Conservation (phyloP, 2,329 filamentous ascomycete genomes). For the Pseudogymnoascus sp. region DNA sequence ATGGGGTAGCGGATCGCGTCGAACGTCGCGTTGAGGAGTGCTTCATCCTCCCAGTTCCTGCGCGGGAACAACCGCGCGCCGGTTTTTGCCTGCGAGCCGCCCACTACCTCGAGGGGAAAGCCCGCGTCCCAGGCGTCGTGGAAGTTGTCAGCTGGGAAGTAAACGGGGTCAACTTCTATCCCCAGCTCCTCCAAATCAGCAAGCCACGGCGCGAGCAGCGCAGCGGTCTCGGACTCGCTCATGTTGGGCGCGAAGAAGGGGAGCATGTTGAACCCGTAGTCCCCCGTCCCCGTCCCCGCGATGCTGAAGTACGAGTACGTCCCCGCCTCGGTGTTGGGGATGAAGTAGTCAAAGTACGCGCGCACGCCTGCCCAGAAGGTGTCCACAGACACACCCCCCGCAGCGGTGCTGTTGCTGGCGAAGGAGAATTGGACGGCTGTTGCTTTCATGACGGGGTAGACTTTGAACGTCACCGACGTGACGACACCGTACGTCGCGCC, state of each 20-base stretch:
- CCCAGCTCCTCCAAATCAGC: constrained; percentile 26
- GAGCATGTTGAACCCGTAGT: constrained; percentile 26
- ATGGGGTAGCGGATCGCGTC: constrained; percentile 27
- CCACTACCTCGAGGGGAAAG: constrained; percentile 33
- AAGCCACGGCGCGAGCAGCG: constrained; percentile 31
- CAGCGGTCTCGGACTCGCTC: constrained; percentile 20
- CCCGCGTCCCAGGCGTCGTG: constrained; percentile 30
- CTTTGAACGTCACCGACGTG: constrained; percentile 49
- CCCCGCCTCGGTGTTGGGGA: constrained; percentile 30
- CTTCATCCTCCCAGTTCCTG: constrained; percentile 28
- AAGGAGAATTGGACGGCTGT: constrained; percentile 37
- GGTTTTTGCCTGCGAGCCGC: constrained; percentile 24
- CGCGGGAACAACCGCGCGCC: constrained; percentile 35
- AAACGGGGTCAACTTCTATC: constrained; percentile 23
- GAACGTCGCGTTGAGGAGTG: constrained; percentile 21
- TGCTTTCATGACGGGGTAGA: constrained; percentile 33
- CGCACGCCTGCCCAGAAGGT: constrained; percentile 45
- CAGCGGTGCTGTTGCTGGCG: constrained; percentile 36
- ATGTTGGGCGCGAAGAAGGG: constrained; percentile 27
- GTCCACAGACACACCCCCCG: constrained; percentile 27
- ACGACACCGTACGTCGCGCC: constrained; percentile 54
- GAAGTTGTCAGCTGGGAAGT: constrained; percentile 22
- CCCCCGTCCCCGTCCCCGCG: constrained; percentile 23
- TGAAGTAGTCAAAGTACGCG: constrained; percentile 39
- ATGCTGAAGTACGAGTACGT: constrained; percentile 28